phyloP scores from a whole-genome alignment of 2,329 filamentous ascomycete genomes.

The Apiospora hydei region DNA sequence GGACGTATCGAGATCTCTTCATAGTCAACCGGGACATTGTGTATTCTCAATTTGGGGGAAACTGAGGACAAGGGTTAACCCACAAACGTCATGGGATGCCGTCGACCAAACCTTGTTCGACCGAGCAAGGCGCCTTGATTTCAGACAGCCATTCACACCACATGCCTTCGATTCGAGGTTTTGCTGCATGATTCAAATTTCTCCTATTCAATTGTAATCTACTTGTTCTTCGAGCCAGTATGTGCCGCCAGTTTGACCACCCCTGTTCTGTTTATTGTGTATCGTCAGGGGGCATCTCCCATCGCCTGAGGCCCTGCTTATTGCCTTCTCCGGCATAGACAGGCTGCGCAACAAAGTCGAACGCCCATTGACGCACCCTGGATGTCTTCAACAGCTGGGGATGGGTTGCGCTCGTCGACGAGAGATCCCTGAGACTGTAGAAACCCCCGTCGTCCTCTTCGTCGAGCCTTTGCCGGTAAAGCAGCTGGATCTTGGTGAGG shows the following conservation, averaged over 20 bases:
- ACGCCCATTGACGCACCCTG: constrained; percentile 77
- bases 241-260: background rate
- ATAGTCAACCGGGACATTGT: background rate
- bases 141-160: background rate
- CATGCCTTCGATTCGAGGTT: background rate
- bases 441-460: constrained; percentile 61
- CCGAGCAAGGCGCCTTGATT: background rate
- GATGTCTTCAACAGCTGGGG: constrained; percentile 69
- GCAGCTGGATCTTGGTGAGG: constrained; percentile 72
- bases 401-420: constrained; percentile 44
- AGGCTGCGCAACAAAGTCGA: constrained; percentile 65
- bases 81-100: background rate
- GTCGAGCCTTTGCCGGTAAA: constrained; percentile 64
- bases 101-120: background rate
- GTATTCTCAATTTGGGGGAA: too few relatives aligned
- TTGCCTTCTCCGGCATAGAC: background rate
- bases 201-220: background rate
- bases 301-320: constrained; percentile 37
- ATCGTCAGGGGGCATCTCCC: constrained; percentile 43
- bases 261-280: constrained; percentile 35
- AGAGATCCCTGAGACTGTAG: constrained; percentile 62
- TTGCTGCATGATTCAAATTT: background rate
- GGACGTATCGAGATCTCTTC: background rate
- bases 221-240: background rate
- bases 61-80: background rate